Percentiles rank a stretch among this genome's conserved stretches.
Conservation (phyloP, 2,329 filamentous ascomycete genomes). For the Venturiaceae sp. region DNA sequence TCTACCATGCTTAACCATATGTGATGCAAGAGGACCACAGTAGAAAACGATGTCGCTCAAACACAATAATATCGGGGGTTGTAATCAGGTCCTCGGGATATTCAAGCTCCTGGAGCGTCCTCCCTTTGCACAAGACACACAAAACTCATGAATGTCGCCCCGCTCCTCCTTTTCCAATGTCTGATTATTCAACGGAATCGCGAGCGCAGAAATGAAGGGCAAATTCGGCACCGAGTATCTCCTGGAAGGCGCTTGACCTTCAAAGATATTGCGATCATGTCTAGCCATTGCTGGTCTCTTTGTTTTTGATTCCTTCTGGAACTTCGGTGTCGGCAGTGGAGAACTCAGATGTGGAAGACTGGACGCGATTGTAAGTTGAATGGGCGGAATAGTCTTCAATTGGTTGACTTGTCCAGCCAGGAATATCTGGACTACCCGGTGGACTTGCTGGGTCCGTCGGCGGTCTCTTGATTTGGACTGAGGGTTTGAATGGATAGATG, state of each 20-base stretch:
- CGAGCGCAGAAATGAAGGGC: neutral
- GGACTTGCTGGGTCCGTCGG: no score
- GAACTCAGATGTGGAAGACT: neutral
- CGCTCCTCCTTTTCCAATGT: neutral
- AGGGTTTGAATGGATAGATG: no score
- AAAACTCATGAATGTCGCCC: neutral
- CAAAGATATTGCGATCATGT: neutral
- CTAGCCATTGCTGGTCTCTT: neutral
- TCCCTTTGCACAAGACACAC: no score
- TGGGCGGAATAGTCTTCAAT: neutral
- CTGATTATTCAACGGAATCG: neutral
- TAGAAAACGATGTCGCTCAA: no score
- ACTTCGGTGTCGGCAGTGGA: neutral
- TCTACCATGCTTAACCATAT: no score
- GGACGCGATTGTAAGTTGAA: neutral
- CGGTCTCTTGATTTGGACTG: no score
- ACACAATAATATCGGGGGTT: no score
- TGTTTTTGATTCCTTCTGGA: neutral
- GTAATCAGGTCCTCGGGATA: no score
- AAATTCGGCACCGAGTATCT: neutral
- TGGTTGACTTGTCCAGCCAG: neutral
- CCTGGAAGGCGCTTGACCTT: neutral
- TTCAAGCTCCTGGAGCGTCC: no score
- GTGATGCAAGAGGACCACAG: no score
- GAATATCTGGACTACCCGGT: neutral